Percentiles rank a stretch among this genome's conserved stretches.
These are phyloP conservation scores for Microsporum canis DNA, from an alignment of 2,329 filamentous ascomycete genomes.

Conservation along the genomic window DNA sequence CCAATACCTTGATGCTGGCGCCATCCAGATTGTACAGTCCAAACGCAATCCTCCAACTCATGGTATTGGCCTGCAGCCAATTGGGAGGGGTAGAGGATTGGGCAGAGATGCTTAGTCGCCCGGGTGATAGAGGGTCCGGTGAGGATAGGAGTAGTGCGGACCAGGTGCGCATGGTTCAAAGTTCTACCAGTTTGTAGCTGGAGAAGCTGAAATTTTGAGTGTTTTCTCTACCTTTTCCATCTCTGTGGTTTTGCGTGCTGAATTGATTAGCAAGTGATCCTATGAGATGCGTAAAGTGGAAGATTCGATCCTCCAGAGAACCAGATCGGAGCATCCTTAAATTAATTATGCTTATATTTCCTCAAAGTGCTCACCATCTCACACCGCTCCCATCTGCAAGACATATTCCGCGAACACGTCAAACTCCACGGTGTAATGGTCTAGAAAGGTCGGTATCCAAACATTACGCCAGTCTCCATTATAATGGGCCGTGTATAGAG, in stretches of 20 bases:
- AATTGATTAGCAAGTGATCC: no score
- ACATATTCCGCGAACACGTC: conserved; percentile 9
- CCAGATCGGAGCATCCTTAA: no score
- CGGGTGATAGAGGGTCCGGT: no score
- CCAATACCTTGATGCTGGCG: conserved; percentile 15
- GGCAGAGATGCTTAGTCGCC: neutral
- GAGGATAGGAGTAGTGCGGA: no score
- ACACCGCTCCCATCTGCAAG: conserved; percentile 11
- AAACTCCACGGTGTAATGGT: conserved; percentile 4
- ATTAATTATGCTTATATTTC: neutral
- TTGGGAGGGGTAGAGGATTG: neutral
- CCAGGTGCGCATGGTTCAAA: no score
- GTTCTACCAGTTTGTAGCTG: no score
- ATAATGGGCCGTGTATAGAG: conserved; percentile 18
- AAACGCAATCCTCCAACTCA: conserved; percentile 22
- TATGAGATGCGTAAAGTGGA: no score
- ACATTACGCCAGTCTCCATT: conserved; percentile 14
- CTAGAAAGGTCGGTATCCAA: conserved; percentile 16
- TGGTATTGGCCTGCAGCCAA: conserved; percentile 17
- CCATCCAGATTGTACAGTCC: conserved; percentile 21
- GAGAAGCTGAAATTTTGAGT: no score
- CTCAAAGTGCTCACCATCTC: neutral
- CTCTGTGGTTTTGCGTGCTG: no score
- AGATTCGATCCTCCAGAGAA: no score
- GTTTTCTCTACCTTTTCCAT: no score